These are phyloP conservation scores for Auricularia heimuer DNA, from an alignment of 768 basidiomycete genomes.

Conservation along the genomic window DNA sequence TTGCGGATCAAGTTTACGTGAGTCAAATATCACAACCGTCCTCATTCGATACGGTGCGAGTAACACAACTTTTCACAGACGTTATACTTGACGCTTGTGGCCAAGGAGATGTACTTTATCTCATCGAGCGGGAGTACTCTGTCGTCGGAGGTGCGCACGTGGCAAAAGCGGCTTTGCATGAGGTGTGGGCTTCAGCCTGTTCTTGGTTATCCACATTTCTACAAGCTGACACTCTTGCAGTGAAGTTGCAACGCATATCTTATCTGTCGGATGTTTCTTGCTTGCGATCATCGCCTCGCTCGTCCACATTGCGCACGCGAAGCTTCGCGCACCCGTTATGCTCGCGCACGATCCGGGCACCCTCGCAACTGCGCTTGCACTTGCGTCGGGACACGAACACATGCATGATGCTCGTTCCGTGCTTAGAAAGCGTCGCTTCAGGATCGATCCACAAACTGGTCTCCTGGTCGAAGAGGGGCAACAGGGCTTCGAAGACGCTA, in stretches of 20 bases:
- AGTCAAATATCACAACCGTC: conserved; percentile 11
- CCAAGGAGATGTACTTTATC: conserved; percentile 43
- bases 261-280: conserved; percentile 32
- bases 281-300: conserved; percentile 34
- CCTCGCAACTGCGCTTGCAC: conserved; percentile 45
- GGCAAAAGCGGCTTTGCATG: conserved; percentile 38
- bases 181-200: conserved; percentile 24
- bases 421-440: not conserved
- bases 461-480: not conserved
- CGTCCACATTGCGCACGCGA: conserved; percentile 38
- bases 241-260: conserved; percentile 33
- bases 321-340: conserved; percentile 33
- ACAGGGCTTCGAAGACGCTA: not conserved
- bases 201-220: no score
- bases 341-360: conserved; percentile 43
- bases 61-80: conserved; percentile 18
- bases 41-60: not conserved
- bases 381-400: conserved; percentile 21
- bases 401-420: not conserved
- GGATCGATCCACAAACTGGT: not conserved
- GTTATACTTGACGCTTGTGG: conserved; percentile 41
- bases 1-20: conserved; percentile 41
- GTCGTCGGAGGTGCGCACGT: conserved; percentile 32
- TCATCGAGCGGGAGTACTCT: conserved; percentile 23
- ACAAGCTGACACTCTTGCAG: conserved; percentile 16